These are phyloP conservation scores for Stygiomarasmius scandens DNA, from an alignment of 1,284 basidiomycete species.

Conservation along the genomic window DNA sequence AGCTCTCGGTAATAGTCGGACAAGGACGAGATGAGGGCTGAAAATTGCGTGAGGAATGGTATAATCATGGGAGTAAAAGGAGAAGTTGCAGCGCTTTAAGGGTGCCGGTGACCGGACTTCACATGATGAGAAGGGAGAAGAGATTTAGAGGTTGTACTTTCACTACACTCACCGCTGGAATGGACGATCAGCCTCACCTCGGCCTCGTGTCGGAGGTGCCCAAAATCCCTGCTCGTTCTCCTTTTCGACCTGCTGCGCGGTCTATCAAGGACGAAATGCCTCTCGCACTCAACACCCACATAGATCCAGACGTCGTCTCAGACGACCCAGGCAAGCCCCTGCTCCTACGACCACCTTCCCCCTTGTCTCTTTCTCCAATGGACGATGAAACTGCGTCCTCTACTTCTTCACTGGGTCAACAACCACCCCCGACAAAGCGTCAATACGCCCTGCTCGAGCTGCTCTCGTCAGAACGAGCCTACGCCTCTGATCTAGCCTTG, in stretches of 20 bases:
- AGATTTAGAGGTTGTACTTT: no score
- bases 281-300: constrained; percentile 13
- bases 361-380: constrained; percentile 17
- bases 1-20: no score
- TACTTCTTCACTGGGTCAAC: constrained; percentile 21
- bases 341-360: constrained; percentile 14
- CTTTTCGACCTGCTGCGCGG: constrained; percentile 36
- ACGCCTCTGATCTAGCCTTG: constrained; percentile 86
- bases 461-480: constrained; percentile 82
- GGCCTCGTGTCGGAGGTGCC: no score
- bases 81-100: no score
- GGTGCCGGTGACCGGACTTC: no score
- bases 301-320: constrained; percentile 17
- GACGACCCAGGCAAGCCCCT: constrained; percentile 14
- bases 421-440: constrained; percentile 63
- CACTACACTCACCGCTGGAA: no score
- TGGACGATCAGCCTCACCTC: no score
- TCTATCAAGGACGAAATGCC: constrained; percentile 24
- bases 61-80: no score
- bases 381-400: constrained; percentile 20
- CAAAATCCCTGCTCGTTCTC: constrained; percentile 30
- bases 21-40: no score
- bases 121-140: no score
- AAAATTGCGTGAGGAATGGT: no score
- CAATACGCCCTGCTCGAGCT: constrained; percentile 85